These are phyloP conservation scores for Bidens hawaiensis DNA, from an alignment of 140 eudicot species.

Conservation along the genomic window DNA sequence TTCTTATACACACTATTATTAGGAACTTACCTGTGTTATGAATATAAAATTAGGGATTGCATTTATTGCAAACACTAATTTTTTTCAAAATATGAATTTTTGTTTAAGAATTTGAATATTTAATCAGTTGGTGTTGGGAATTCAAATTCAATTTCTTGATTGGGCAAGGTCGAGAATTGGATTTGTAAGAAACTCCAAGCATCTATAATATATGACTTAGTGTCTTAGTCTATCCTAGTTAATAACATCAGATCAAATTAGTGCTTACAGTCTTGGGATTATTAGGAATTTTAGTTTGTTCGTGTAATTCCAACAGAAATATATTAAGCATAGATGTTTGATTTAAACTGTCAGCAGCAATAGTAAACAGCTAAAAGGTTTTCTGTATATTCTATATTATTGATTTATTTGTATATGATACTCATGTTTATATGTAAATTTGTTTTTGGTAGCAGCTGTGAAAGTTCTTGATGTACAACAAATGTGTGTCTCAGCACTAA, in stretches of 20 bases:
- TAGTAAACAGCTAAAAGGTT: constrained; percentile 79
- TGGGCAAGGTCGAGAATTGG: too few species aligned
- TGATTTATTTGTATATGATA: too few species aligned
- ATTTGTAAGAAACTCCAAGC: background rate
- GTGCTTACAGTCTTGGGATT: background rate
- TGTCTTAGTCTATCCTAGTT: too few species aligned
- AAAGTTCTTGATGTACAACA: constrained; percentile 45
- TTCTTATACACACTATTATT: too few species aligned
- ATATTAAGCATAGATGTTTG: constrained; percentile 1
- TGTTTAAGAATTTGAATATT: too few species aligned
- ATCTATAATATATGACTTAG: background rate
- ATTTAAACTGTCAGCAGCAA: constrained; percentile 16
- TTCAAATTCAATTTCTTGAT: too few species aligned
- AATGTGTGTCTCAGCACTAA: constrained; percentile 75
- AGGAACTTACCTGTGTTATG: too few species aligned
- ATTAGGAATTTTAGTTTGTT: background rate
- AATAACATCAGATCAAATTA: too few species aligned
- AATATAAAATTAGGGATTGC: too few species aligned
- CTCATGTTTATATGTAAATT: background rate
- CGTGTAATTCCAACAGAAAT: constrained; percentile 21
- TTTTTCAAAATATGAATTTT: too few species aligned
- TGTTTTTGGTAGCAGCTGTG: constrained; percentile 43
- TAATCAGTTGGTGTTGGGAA: too few species aligned
- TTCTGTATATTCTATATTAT: background rate
- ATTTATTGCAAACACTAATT: too few species aligned